phyloP scores from a whole-genome alignment of 345 rosid genomes.

The Erysimum cheiranthoides region DNA sequence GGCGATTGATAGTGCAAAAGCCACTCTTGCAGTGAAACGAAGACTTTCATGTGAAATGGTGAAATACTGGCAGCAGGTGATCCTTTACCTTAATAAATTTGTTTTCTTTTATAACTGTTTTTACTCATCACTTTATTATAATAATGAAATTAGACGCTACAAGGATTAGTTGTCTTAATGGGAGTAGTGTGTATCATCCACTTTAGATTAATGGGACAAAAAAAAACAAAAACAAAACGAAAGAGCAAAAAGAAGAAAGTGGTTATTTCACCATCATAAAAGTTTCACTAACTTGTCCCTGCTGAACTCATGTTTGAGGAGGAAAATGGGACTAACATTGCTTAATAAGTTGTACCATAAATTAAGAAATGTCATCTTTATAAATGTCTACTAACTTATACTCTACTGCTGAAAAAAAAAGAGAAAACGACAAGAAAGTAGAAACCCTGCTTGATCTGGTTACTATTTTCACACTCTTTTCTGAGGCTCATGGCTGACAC shows the following conservation, averaged over 20 bases:
- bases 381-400: not conserved
- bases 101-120: not conserved
- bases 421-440: conserved; percentile 1
- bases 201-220: conserved; percentile 24
- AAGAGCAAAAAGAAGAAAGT: conserved; percentile 17
- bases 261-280: conserved; percentile 33
- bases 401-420: not conserved
- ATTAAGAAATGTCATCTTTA: not conserved
- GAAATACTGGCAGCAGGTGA: conserved; percentile 99
- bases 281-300: conserved; percentile 40
- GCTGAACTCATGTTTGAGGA: conserved; percentile 33
- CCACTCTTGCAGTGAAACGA: conserved; percentile 98
- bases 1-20: conserved; percentile 98
- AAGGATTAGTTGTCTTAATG: conserved; percentile 19
- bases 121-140: not conserved
- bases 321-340: not conserved
- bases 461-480: conserved; percentile 1
- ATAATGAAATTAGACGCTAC: conserved; percentile 16
- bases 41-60: conserved; percentile 99
- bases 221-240: conserved; percentile 12
- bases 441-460: conserved; percentile 15
- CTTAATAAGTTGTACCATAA: not conserved
- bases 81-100: conserved; percentile 27
- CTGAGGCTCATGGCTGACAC: not conserved
- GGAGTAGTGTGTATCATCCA: conserved; percentile 34